A percentile compares a stretch with the other conserved stretches of the same genome.
Conservation (phyloP, 306 rosid species). For the Quercus aquifolioides region DNA sequence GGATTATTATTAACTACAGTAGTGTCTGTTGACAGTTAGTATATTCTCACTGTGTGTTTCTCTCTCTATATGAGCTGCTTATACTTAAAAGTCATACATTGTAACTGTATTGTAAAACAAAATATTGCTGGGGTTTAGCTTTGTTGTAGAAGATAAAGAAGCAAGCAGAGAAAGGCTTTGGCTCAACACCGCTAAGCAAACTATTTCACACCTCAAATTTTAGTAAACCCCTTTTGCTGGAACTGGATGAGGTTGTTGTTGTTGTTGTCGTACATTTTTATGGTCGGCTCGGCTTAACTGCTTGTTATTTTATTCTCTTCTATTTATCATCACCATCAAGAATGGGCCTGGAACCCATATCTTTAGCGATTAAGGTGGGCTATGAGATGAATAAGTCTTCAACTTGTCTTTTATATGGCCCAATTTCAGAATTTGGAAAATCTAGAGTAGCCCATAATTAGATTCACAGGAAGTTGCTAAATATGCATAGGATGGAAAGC, state of each 20-base stretch:
- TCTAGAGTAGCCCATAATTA: no score
- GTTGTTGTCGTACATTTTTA: neutral
- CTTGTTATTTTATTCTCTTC: neutral
- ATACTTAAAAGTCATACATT: neutral
- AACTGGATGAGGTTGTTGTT: conserved; percentile 26
- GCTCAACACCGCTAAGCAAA: conserved; percentile 17
- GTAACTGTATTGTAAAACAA: neutral
- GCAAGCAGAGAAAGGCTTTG: neutral
- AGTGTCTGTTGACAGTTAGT: neutral
- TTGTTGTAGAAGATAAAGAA: conserved; percentile 44
- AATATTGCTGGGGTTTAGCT: neutral
- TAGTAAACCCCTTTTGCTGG: neutral
- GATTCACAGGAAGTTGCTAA: no score
- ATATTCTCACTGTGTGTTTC: neutral
- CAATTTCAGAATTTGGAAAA: no score
- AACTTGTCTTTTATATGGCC: no score
- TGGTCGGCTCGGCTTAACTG: neutral
- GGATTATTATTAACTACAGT: neutral
- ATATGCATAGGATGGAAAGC: no score
- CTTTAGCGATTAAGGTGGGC: neutral
- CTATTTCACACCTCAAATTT: conserved; percentile 38
- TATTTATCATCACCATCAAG: neutral
- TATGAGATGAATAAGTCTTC: neutral
- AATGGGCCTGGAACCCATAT: neutral
- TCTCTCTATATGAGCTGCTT: neutral